Conservation (phyloP, 768 basidiomycete genomes). For the Leccinellum albellum region DNA sequence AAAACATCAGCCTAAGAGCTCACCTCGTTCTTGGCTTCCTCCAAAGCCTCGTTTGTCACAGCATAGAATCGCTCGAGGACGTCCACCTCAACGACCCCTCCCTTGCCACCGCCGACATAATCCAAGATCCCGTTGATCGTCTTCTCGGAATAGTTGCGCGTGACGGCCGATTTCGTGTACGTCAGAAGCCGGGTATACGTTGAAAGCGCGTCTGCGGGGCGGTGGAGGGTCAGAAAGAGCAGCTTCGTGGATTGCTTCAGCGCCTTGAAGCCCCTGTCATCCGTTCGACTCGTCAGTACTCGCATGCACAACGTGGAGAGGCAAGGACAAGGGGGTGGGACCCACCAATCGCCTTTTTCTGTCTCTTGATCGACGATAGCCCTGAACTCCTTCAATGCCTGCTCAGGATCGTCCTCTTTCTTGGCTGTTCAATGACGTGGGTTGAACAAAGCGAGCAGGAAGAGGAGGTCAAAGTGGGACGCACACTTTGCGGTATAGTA, state of each 20-base stretch:
- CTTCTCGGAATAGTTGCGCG: conserved; percentile 96
- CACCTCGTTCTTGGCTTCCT: conserved; percentile 96
- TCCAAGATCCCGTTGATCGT: conserved; percentile 98
- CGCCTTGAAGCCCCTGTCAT: conserved; percentile 92
- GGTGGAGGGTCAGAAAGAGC: conserved; percentile 72
- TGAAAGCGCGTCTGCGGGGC: conserved; percentile 80
- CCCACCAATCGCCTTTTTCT: conserved; percentile 93
- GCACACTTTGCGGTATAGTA: conserved; percentile 96
- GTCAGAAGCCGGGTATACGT: conserved; percentile 84
- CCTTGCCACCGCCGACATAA: conserved; percentile 90
- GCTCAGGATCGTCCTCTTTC: conserved; percentile 93
- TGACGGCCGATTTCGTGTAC: conserved; percentile 94
- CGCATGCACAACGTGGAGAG: too few species aligned
- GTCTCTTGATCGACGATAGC: conserved; percentile 86
- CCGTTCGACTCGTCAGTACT: not conserved
- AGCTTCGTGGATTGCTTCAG: conserved; percentile 97
- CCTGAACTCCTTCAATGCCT: conserved; percentile 84
- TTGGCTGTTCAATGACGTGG: conserved; percentile 50
- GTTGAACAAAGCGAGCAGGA: not conserved
- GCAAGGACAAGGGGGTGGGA: too few species aligned
- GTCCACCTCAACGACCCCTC: conserved; percentile 74
- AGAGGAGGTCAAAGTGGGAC: conserved; percentile 23
- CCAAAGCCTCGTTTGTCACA: conserved; percentile 82
- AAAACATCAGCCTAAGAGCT: conserved; percentile 9
- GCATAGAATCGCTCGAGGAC: conserved; percentile 95